Evolutionary conservation across 495 filamentous ascomycete species (phyloP), one percentile per base, ranked within the genome.

Genomic region (Neurospora sp.): DNA sequence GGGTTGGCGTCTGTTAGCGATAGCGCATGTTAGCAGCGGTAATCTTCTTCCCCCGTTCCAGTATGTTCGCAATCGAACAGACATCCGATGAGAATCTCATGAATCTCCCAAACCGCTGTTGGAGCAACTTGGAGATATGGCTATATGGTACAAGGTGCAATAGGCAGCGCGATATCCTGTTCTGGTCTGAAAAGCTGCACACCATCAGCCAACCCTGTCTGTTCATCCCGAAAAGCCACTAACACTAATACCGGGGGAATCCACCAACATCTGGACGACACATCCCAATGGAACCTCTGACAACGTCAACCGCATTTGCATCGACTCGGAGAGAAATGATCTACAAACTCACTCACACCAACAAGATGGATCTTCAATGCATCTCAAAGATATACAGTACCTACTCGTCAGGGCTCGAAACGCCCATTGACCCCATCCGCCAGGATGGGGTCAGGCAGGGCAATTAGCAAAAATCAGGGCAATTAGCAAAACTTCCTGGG

Each of bases 1-100:
- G 41, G n/a, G 41, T 69, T 41, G 70, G 44, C 5, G 37, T n/a
- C n/a, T 75, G 62, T 66, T 73, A 44, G 72, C 35, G 39, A 35
- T 39, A 10, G n/a, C 71, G 3, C 31, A 14, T 27, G 39, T 27
- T 40, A 38, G n/a, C 14, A 44, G 37, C 39, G 12, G 46, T 27
- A 54, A 9, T 18, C 42, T 70, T 18, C 39, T 37, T 23, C 70
- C 8, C 35, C 37, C n/a, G 71, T 31, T 62, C 48, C 70, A 40
- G 40, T 76, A 44, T 37, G 6, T 72, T 70, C 14, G 73, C 41
- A 35, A 12, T 70, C 2, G 42, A 41, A 44, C 59, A 40, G 46
- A 73, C 70, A 62, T 38, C 66, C 4, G 39, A 12, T 41, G 37
- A 16, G 41, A 70, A 4, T 37, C 8, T 37, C 37, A 8, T 54